These are phyloP conservation scores for Pelargonium cotyledonis DNA, from an alignment of 441 rosid species.

Conservation along the genomic window DNA sequence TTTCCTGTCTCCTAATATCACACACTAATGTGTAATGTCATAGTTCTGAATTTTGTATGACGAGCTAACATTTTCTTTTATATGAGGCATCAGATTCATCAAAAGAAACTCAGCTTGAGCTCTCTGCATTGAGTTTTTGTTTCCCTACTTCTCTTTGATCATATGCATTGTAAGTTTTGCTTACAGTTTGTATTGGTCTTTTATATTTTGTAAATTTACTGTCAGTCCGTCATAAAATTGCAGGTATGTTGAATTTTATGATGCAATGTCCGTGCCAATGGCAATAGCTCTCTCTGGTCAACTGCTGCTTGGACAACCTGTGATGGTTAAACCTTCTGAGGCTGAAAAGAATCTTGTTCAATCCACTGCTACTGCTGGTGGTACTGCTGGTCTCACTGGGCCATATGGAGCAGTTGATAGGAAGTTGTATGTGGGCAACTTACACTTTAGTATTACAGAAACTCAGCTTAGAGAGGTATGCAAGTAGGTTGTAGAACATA, in stretches of 20 bases:
- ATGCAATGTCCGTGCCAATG: constrained; percentile 90
- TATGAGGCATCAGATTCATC: constrained; percentile 49
- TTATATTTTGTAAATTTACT: constrained; percentile 34
- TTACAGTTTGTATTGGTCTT: constrained; percentile 15
- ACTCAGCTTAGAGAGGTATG: constrained; percentile 80
- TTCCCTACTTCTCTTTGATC: constrained; percentile 49
- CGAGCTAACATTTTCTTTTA: constrained; percentile 50
- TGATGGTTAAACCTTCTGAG: constrained; percentile 96
- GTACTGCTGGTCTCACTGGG: constrained; percentile 46
- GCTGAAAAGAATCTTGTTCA: constrained; percentile 94
- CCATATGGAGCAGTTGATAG: constrained; percentile 77
- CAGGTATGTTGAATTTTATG: constrained; percentile 91
- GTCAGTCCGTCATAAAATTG: constrained; percentile 25
- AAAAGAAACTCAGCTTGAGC: constrained; percentile 72
- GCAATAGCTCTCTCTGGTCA: constrained; percentile 90
- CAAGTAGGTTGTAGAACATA: constrained; percentile 7
- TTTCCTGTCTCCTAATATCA: background rate
- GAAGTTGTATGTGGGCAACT: constrained; percentile 81
- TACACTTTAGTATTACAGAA: constrained; percentile 89
- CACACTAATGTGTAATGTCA: constrained; percentile 4
- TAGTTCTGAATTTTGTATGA: constrained; percentile 20
- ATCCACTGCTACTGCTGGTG: constrained; percentile 47
- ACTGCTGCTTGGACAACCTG: constrained; percentile 79
- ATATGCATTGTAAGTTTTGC: constrained; percentile 45
- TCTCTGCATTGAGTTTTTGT: constrained; percentile 58